These are phyloP conservation scores for Drechslera avenae DNA, from an alignment of 2,329 filamentous ascomycete species.

Conservation along the genomic window DNA sequence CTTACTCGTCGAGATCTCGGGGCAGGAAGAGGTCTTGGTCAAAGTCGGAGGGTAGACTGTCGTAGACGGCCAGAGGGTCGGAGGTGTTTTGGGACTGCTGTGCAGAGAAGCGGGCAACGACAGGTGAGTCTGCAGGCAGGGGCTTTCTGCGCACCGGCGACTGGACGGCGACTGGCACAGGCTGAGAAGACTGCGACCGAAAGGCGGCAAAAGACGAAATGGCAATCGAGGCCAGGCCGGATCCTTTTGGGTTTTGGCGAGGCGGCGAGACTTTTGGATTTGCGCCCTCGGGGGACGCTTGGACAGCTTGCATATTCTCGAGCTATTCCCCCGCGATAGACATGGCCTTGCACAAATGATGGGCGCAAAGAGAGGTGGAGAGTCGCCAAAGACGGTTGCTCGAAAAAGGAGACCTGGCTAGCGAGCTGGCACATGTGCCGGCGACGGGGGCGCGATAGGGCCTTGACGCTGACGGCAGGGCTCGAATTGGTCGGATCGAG, in stretches of 20 bases:
- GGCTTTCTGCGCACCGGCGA: slow-evolving; percentile 60
- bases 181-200: slow-evolving; percentile 49
- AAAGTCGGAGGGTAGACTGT: slow-evolving; percentile 33
- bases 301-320: slow-evolving; percentile 42
- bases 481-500: slow-evolving; percentile 38
- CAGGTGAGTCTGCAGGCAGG: slow-evolving; percentile 58
- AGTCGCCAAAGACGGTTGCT: slow-evolving; percentile 30
- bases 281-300: slow-evolving; percentile 32
- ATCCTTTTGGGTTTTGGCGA: slow-evolving; percentile 40
- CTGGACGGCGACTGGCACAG: slow-evolving; percentile 31
- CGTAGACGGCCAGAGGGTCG: slow-evolving; percentile 19
- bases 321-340: slow-evolving; percentile 28
- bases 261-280: slow-evolving; percentile 30
- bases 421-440: slow-evolving; percentile 32
- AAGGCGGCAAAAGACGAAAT: slow-evolving; percentile 53
- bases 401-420: slow-evolving; percentile 39
- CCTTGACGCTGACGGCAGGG: slow-evolving; percentile 33
- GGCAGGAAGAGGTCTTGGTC: slow-evolving; percentile 43
- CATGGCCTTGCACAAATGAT: slow-evolving; percentile 47
- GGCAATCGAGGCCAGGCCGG: slow-evolving; percentile 49
- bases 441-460: slow-evolving; percentile 29
- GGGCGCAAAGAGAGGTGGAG: slow-evolving; percentile 28
- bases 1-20: slow-evolving; percentile 49
- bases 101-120: slow-evolving; percentile 51
- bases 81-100: slow-evolving; percentile 47